These are phyloP conservation scores for Aschersonia sp. DNA, from an alignment of 2,329 filamentous ascomycete genomes.

Conservation along the genomic window DNA sequence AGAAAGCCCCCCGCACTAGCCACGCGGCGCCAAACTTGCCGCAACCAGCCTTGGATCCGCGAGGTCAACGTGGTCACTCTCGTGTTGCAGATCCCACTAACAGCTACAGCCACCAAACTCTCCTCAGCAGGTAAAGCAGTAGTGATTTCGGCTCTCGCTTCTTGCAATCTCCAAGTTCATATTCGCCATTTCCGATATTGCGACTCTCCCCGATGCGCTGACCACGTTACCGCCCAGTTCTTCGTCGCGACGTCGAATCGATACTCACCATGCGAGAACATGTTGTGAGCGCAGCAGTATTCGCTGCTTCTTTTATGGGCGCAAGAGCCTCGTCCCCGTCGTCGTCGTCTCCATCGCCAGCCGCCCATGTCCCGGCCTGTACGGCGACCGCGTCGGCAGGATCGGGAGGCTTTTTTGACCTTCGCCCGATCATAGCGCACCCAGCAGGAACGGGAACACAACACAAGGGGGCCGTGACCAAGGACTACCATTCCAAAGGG, in stretches of 20 bases:
- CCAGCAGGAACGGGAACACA: slow-evolving; percentile 27
- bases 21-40: neutral
- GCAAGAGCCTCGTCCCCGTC: slow-evolving; percentile 16
- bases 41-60: neutral
- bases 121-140: too few relatives aligned
- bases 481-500: slow-evolving; percentile 51
- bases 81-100: neutral
- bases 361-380: slow-evolving; percentile 31
- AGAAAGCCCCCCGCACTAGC: neutral
- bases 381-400: slow-evolving; percentile 41
- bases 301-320: slow-evolving; percentile 18
- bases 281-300: slow-evolving; percentile 15
- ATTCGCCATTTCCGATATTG: too few relatives aligned
- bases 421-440: slow-evolving; percentile 38
- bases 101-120: neutral
- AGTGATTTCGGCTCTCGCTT: too few relatives aligned
- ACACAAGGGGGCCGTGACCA: slow-evolving; percentile 24
- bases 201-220: too few relatives aligned
- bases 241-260: too few relatives aligned
- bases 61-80: neutral
- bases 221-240: too few relatives aligned
- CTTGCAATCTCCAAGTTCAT: too few relatives aligned
- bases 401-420: slow-evolving; percentile 43
- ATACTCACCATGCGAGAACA: slow-evolving; percentile 12
- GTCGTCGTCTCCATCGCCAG: slow-evolving; percentile 17